Evolutionary conservation across 192 early-diverging fungal genomes (phyloP).

Genomic region (Geranomyces variabilis): DNA sequence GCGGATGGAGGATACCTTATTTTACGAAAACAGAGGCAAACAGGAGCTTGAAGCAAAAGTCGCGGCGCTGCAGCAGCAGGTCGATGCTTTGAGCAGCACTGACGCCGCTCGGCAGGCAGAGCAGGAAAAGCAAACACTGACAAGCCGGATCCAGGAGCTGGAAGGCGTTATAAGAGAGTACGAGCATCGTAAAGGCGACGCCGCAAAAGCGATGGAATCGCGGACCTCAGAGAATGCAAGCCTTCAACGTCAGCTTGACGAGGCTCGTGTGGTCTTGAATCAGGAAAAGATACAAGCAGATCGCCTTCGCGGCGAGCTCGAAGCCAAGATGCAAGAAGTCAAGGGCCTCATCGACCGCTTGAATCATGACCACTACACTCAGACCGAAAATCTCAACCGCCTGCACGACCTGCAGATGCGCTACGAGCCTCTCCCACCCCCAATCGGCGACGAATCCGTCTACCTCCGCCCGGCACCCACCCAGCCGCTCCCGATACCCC

Average conservation of each 20-base stretch:
- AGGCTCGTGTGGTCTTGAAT: neutral
- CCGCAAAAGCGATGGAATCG: conserved; percentile 4
- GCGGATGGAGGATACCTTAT: neutral
- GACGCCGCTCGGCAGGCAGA: no score
- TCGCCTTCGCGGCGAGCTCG: neutral
- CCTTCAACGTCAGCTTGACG: conserved; percentile 21
- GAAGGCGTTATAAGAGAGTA: conserved; percentile 16
- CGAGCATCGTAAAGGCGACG: conserved; percentile 19
- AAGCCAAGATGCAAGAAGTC: neutral
- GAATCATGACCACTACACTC: no score
- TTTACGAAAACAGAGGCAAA: neutral
- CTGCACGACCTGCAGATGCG: conserved; percentile 8
- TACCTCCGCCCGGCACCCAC: conserved; percentile 22
- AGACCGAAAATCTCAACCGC: neutral
- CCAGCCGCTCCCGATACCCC: conserved; percentile 23
- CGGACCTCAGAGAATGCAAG: conserved; percentile 15
- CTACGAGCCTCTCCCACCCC: conserved; percentile 29
- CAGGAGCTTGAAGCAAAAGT: neutral
- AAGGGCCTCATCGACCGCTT: no score
- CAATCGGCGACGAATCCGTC: conserved; percentile 18
- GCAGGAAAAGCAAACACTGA: neutral
- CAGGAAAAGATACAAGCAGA: conserved; percentile 4
- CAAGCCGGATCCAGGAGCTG: conserved; percentile 4
- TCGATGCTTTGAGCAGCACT: neutral
- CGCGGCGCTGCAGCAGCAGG: neutral